A percentile compares a stretch with the other conserved stretches of the same genome.
Evolutionary conservation across 805 yeast species (phyloP).

Genomic region (Cyberlindnera bimundalis): DNA sequence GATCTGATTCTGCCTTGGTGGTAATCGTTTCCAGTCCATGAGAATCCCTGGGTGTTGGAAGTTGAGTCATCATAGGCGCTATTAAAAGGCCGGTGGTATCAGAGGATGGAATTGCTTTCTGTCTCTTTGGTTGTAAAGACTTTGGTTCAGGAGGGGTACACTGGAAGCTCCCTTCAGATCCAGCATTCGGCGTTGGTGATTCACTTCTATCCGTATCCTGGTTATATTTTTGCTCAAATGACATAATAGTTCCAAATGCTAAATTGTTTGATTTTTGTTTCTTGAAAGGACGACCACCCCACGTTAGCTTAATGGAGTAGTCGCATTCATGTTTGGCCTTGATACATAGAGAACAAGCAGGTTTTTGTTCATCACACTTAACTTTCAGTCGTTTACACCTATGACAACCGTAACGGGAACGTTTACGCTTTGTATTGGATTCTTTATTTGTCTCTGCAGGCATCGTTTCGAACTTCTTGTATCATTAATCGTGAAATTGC

Average conservation of each 20-base stretch:
- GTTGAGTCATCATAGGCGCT: slow-evolving; percentile 1
- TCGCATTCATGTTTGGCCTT: slow-evolving; percentile 51
- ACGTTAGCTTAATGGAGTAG: slow-evolving; percentile 56
- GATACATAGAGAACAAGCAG: slow-evolving; percentile 54
- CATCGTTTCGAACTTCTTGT: no score
- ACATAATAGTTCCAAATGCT: slow-evolving; percentile 18
- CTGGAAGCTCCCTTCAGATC: neutral
- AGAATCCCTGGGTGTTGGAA: slow-evolving; percentile 2
- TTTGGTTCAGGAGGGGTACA: neutral
- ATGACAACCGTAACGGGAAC: slow-evolving; percentile 60
- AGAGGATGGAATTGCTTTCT: neutral
- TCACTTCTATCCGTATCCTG: neutral
- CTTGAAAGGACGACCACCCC: slow-evolving; percentile 75
- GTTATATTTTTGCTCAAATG: slow-evolving; percentile 20
- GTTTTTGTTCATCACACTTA: slow-evolving; percentile 69
- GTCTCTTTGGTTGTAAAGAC: no score
- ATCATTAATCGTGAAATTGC: neutral
- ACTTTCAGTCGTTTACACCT: slow-evolving; percentile 58
- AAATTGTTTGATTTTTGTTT: slow-evolving; percentile 31
- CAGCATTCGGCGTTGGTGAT: neutral
- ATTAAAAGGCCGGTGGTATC: neutral
- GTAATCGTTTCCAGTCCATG: neutral
- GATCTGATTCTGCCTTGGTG: neutral
- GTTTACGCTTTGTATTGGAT: slow-evolving; percentile 27
- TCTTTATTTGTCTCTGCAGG: neutral